These are phyloP conservation scores for Vanilla planifolia DNA, from an alignment of 106 monocot species.

Conservation along the genomic window DNA sequence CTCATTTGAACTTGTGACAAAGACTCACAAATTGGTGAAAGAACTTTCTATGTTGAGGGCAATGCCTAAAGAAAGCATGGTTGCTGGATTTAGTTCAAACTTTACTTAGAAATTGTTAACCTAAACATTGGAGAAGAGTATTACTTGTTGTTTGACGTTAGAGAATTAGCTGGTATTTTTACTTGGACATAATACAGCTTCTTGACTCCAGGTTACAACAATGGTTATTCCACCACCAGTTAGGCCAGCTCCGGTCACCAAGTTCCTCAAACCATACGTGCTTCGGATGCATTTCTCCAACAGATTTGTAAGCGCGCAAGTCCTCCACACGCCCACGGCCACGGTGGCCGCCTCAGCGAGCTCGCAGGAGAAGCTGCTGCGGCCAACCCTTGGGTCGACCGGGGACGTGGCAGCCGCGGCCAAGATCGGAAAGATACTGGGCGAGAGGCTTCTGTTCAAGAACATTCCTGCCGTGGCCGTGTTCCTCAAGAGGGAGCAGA, in stretches of 20 bases:
- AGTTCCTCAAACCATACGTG: slow-evolving; percentile 70
- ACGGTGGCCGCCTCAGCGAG: slow-evolving; percentile 73
- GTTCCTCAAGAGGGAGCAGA: slow-evolving; percentile 69
- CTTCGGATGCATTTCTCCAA: slow-evolving; percentile 85
- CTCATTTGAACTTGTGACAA: too few relatives aligned
- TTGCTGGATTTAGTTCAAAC: too few relatives aligned
- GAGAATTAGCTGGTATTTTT: too few relatives aligned
- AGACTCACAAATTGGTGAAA: too few relatives aligned
- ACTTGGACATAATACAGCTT: background rate
- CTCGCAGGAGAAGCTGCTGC: slow-evolving; percentile 83
- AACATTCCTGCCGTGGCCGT: slow-evolving; percentile 68
- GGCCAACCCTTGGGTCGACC: slow-evolving; percentile 64
- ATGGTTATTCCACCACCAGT: slow-evolving; percentile 75
- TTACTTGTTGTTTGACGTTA: too few relatives aligned
- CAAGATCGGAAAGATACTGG: slow-evolving; percentile 72
- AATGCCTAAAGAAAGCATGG: too few relatives aligned
- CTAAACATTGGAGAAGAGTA: too few relatives aligned
- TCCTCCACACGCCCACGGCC: slow-evolving; percentile 73
- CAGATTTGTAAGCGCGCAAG: slow-evolving; percentile 72
- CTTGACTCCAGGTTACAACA: background rate
- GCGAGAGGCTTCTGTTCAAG: slow-evolving; percentile 66
- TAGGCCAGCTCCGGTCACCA: slow-evolving; percentile 38
- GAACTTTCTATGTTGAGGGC: too few relatives aligned
- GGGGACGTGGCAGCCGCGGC: slow-evolving; percentile 76
- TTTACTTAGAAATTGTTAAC: too few relatives aligned